Evolutionary conservation across 306 rosid genomes (phyloP), one percentile per base, ranked within the genome.

Genomic region (Cucurbita ficifolia): DNA sequence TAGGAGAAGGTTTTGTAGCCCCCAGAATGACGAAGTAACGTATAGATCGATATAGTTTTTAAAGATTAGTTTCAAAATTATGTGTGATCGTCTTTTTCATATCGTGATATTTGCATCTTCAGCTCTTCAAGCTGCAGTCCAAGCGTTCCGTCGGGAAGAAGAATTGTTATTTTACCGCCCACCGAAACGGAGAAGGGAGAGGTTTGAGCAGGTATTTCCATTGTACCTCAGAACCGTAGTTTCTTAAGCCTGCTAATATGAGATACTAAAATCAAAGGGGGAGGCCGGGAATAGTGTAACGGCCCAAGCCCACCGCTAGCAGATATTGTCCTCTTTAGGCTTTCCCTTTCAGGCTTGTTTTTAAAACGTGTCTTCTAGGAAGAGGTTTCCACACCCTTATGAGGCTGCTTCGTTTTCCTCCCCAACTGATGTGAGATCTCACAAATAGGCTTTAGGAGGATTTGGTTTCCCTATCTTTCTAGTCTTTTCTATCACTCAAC

Each of bases 121-220:
- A 95, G 99, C 97, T 72, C 96, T 95, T 81, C 90, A 82, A 85
- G 85, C 84, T 83, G 99, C 97, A 56, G 96, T 95, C 72, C 96
- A 84, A 79, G 99, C 99, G 75, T 95, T 85, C 75, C 88, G 85
- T 5, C 90, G 91, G 68, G 99, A 95, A 84, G 97, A 89, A 79
- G 97, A 91, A 69, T 76, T 92, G 33, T 88, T 84, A 74, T 86
- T 86, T 77, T 81, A 84, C 82, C 88, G 93, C 64, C 84, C 96
- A 70, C 81, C 91, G 18, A 95, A 95, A 82, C 85, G 89, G 82
- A 91, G 83, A 82, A 89, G 86, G 84, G 97, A 95, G 77, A 79
- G 87, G 79, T 76, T 87, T 82, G 96, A 95, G 71, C 97, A 91
- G 99, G 99, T 95, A 72, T 81, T 72, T 82, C 43, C 39, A 45